Base-by-base conservation (phyloP, 2,329 filamentous ascomycete genomes). In the Neocatenulostroma microsporum region DNA sequence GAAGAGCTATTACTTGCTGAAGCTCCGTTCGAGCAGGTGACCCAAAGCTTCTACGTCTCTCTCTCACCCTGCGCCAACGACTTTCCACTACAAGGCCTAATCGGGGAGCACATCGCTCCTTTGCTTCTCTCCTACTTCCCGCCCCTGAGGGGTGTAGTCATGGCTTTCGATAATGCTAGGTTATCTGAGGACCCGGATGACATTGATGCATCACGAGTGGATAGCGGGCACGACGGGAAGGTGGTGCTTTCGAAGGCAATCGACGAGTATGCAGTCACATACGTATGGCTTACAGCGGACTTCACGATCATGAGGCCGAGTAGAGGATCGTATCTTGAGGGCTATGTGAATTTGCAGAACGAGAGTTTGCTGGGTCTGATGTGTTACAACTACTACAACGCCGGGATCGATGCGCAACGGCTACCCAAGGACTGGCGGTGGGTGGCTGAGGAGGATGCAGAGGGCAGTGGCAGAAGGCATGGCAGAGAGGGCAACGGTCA, bases 301-400 rank as follows among this genome's bases (percentile, higher is more conserved):
- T 82, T 94, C 44, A 70, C 93, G 29, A 66, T 96, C 13, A 93
- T 94, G 58, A 74, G 82, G 21, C 89, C 91, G 0, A 69, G 72
- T 36, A 74, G 76, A 30, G 84, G 84, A 23, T 76, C 79, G 7
- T 78, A 74, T 62, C 73, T 96, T 55, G 80, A 88, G 48, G 91
- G 86, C 9, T 80, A 73, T 48, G 74, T 95, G 38, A 91, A 89
- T 53, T 69, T 95, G 20, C 85, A 94, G 57, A 89, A 82, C 31
- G 84, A 91, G 50, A 86, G 85, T 5, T 86, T 95, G 55, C 72
- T 98, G 5, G 88, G 89, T 14, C 74, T 95, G 3, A 78, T 93
- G 9, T 91, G 86, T 59, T 88, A 86, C 64, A 89, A 89, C 60
- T 77, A 86, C 47, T 96, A 96, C 70, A 94, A 91, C 49, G 84